Base-by-base conservation (phyloP, 768 basidiomycete species). In the Dioszegia aurantiaca region DNA sequence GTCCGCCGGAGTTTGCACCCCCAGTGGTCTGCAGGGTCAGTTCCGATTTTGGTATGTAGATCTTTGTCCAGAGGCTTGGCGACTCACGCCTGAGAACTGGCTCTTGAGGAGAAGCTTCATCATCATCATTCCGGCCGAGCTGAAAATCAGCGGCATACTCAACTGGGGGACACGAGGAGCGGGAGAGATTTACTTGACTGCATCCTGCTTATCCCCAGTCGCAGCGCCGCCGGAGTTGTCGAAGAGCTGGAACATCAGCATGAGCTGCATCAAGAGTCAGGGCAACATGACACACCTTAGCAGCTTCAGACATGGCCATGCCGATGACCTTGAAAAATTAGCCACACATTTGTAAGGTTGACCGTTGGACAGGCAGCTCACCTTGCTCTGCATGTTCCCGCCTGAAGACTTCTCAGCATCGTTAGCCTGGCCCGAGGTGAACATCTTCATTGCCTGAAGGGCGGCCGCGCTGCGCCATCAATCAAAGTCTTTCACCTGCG, bases 251-350 rank as follows among this genome's bases (percentile, higher is more conserved):
- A 12, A 8, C 39, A 46, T 40, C 19, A 48, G 40, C 39, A 42
- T 42, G 17, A 37, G 28, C 5, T 37, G 11, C 26, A 6, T 45
- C 41, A 37, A 28, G 10, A 14, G 30, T 21, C 3, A 2, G 23
- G 12, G 23, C 11, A 56, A 51, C 23, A 16, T 23, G 23, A 23
- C 64, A 39, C 26, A 74, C 71, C 65, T 73, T 77, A 49, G 70
- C 71, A 58, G 76, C 79, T 60, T 93, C 86, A 0, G 84, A 83
- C 89, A 94, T 90, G 3, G 91, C 90, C 75, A 90, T 76, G 68
- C 87, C 87, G 77, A 94, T 85, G 59, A 93, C 78, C 74, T 92
- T 3, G 31, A 31, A 14, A 33, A 27, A 36, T 59, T 31, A 55
- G 55, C 21, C n/a, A n/a, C n/a, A n/a, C n/a, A n/a, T n/a, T n/a